Conservation (phyloP, 257 asterid species). For the Capsicum baccatum region DNA sequence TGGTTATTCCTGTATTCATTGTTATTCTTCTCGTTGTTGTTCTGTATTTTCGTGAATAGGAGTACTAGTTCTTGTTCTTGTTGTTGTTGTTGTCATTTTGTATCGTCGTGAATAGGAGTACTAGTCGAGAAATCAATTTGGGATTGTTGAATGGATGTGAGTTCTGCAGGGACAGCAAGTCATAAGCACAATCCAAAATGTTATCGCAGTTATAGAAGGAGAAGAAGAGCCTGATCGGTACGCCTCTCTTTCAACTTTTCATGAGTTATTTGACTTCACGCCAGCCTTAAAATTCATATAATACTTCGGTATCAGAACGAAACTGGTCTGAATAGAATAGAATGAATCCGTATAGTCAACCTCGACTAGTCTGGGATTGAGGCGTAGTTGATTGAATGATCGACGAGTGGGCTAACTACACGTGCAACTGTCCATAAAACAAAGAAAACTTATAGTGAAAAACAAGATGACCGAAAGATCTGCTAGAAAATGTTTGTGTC, state of each 20-base stretch:
- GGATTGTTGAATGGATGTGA: slow-evolving; percentile 3
- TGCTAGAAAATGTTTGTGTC: slow-evolving; percentile 12
- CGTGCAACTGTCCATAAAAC: neutral
- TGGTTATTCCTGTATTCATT: too few species aligned
- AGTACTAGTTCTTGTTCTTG: neutral
- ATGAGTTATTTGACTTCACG: slow-evolving; percentile 3
- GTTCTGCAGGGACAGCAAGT: slow-evolving; percentile 80
- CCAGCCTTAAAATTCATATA: neutral
- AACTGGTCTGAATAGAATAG: neutral
- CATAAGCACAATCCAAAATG: slow-evolving; percentile 75
- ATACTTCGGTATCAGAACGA: neutral
- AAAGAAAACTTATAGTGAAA: neutral
- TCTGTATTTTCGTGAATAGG: neutral
- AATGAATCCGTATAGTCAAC: neutral
- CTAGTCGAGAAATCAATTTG: neutral
- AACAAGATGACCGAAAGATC: neutral
- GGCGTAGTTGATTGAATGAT: neutral
- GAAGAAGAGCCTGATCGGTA: slow-evolving; percentile 87
- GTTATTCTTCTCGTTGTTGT: too few species aligned
- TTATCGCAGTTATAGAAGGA: slow-evolving; percentile 85
- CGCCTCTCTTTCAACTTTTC: slow-evolving; percentile 1
- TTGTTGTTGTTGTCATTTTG: too few species aligned
- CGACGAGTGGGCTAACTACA: neutral
- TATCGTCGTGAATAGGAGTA: neutral
- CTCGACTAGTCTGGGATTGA: neutral